phyloP scores from a whole-genome alignment of 352 stramenopile species.

The Phytophthora fragariaefolia region DNA sequence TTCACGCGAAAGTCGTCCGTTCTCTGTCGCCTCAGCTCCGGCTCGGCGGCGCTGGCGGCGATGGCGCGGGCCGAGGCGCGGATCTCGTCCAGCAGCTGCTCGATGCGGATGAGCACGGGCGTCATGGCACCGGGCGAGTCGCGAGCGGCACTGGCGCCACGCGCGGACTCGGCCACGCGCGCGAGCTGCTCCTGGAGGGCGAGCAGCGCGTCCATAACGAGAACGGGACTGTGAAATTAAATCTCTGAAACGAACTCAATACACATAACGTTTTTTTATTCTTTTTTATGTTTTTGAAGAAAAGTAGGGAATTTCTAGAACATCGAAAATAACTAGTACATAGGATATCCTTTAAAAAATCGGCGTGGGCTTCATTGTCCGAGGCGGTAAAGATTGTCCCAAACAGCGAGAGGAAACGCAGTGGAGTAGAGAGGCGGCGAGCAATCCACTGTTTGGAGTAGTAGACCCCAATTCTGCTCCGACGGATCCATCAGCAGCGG shows the following conservation, averaged over 20 bases:
- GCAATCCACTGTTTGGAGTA: slow-evolving; percentile 23
- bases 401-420: slow-evolving; percentile 11
- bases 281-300: too few species aligned
- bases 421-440: neutral
- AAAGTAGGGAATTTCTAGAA: too few species aligned
- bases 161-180: neutral
- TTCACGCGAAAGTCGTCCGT: neutral
- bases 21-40: neutral
- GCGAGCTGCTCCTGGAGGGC: neutral
- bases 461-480: slow-evolving; percentile 20
- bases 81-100: slow-evolving; percentile 5
- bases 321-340: too few species aligned
- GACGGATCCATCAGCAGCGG: slow-evolving; percentile 28
- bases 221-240: too few species aligned
- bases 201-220: slow-evolving; percentile 1
- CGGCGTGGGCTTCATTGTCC: neutral
- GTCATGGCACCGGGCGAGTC: neutral
- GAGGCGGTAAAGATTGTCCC: slow-evolving; percentile 8
- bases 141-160: neutral
- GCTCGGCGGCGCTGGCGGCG: neutral
- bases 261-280: too few species aligned
- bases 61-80: neutral
- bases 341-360: too few species aligned
- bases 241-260: too few species aligned
- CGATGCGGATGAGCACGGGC: slow-evolving; percentile 3